Base-by-base conservation (phyloP, 129 eudicot genomes). In the Gnaphalium uliginosum region DNA sequence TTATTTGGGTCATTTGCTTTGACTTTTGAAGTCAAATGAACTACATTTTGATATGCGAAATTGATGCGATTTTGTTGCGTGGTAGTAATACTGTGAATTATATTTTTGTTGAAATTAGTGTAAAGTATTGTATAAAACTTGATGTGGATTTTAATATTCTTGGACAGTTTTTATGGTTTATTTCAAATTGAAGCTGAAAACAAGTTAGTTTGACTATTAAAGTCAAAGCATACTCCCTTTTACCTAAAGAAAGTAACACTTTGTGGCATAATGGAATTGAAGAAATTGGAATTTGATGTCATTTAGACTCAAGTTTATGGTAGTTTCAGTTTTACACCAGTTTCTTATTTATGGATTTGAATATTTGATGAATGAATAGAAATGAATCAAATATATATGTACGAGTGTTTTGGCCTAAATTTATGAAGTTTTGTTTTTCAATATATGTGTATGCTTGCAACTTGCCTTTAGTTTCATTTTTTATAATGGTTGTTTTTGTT, bases 11-110 rank as follows among this genome's bases (percentile, higher is more conserved):
- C 27, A 0, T 60, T 35, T 62, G 51, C n/a, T 63, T 51, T 79
- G 73, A 79, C 78, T 79, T 79, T 51, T 64, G 33, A 66, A 72
- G 82, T 71, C 78, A 79, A 69, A 50, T 26, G 65, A 51, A 51
- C 73, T n/a, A 10, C 43, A 58, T 35, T 33, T 51, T 17, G 3
- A 63, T 25, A 72, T 51, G 43, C 57, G n/a, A 71, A 79, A 71
- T 27, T 63, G 53, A 37, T 78, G 25, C 63, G 66, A 50, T 71
- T 63, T 62, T 71, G 50, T 59, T 71, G 25, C 43, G 30, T 23
- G n/a, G 51, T 62, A 9, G n/a, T n/a, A n/a, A 71, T 25, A 9
- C 21, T 43, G 10, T 7, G 19, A 43, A 39, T 4, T 46, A 59
- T 27, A 0, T 10, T 15, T 69, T 43, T 43, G 21, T 13, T 18